These are phyloP conservation scores for Lumnitzera littorea DNA, from an alignment of 345 rosid genomes.

Conservation along the genomic window DNA sequence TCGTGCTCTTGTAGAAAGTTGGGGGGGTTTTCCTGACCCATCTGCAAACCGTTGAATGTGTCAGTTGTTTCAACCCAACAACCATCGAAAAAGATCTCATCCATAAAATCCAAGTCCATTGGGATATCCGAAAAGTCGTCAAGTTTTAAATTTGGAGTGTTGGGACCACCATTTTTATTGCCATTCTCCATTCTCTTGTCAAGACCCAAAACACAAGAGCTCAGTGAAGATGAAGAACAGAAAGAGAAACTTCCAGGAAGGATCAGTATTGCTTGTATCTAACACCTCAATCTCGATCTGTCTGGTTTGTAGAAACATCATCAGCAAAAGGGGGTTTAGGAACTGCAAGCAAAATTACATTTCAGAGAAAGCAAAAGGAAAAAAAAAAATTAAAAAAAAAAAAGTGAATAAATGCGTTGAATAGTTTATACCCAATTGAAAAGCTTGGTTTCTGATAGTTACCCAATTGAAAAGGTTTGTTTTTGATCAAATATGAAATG, in stretches of 20 bases:
- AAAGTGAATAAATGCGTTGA: neutral
- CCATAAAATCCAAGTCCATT: slow-evolving; percentile 84
- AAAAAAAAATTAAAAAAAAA: neutral
- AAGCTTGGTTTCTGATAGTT: too few relatives aligned
- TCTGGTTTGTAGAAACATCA: slow-evolving; percentile 48
- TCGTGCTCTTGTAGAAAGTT: neutral
- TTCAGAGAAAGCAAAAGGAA: slow-evolving; percentile 19
- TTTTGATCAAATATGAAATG: neutral
- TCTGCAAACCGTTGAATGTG: slow-evolving; percentile 21
- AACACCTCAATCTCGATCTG: slow-evolving; percentile 38
- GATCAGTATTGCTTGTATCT: slow-evolving; percentile 19
- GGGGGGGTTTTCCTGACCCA: slow-evolving; percentile 3
- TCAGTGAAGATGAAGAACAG: slow-evolving; percentile 42
- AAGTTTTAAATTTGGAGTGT: slow-evolving; percentile 31
- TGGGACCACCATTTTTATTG: slow-evolving; percentile 42
- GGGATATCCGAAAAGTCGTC: slow-evolving; percentile 35
- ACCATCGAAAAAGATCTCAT: slow-evolving; percentile 72
- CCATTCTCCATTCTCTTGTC: slow-evolving; percentile 18
- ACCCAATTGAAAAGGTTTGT: too few relatives aligned
- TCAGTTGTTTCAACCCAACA: slow-evolving; percentile 72
- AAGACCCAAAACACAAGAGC: slow-evolving; percentile 30
- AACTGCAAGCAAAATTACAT: slow-evolving; percentile 55
- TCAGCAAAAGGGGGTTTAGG: slow-evolving; percentile 39
- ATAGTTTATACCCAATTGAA: neutral
- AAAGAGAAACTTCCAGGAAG: slow-evolving; percentile 52